phyloP scores from a whole-genome alignment of 495 filamentous ascomycete genomes.

The Hypoxylon fuscum region DNA sequence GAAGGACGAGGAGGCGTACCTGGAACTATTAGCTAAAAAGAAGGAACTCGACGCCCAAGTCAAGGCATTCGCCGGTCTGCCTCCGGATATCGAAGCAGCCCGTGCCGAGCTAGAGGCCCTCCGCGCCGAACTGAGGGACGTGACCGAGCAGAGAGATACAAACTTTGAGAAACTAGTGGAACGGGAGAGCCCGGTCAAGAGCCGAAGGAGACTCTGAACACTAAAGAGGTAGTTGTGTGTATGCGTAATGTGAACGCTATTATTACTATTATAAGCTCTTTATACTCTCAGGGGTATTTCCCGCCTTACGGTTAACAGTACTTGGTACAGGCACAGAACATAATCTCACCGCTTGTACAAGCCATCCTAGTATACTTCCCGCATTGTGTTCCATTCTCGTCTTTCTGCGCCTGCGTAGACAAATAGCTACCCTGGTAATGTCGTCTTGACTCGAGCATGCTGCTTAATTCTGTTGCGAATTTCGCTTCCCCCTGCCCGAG shows the following conservation, averaged over 20 bases:
- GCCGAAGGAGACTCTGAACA: constrained; percentile 28
- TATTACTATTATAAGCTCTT: constrained; percentile 29
- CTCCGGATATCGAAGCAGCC: constrained; percentile 72
- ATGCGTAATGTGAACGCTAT: constrained; percentile 11
- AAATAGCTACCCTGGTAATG: not conserved
- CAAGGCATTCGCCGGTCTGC: constrained; percentile 70
- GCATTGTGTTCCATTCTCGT: not conserved
- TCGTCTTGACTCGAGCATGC: not conserved
- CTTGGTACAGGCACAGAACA: constrained; percentile 23
- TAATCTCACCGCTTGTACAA: constrained; percentile 7
- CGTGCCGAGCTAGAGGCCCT: constrained; percentile 70
- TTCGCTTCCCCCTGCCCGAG: constrained; percentile 62
- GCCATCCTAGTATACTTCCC: not conserved
- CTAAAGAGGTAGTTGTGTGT: not conserved
- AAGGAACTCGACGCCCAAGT: constrained; percentile 67
- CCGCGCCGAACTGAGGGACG: constrained; percentile 65
- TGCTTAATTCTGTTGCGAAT: constrained; percentile 45
- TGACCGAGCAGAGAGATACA: constrained; percentile 68
- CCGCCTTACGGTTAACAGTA: constrained; percentile 22
- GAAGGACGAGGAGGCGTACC: constrained; percentile 62
- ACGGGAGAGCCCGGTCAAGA: constrained; percentile 59
- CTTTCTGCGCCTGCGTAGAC: not conserved
- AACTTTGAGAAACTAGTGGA: constrained; percentile 72
- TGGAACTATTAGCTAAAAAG: constrained; percentile 58
- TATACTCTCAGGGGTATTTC: constrained; percentile 34